Percentiles rank a stretch among this genome's conserved stretches.
Conservation (phyloP, 768 basidiomycete genomes). For the Rhizopogon vesiculosus region DNA sequence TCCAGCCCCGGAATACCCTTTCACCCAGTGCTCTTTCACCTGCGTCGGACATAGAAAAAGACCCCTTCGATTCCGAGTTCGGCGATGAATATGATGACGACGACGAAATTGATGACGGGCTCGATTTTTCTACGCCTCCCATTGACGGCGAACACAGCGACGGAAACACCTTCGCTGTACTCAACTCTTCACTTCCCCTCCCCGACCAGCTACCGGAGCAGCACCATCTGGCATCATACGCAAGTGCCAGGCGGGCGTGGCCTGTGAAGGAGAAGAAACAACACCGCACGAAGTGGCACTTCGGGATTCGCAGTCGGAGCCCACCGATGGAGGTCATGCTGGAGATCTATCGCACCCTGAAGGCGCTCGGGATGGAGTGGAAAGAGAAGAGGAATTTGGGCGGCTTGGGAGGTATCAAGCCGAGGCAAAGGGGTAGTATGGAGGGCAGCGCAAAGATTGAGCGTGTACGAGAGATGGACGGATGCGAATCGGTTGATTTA, state of each 20-base stretch:
- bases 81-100: constrained; percentile 29
- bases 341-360: constrained; percentile 93
- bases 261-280: constrained; percentile 61
- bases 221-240: constrained; percentile 69
- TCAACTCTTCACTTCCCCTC: constrained; percentile 83
- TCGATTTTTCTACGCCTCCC: constrained; percentile 43
- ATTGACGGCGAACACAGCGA: constrained; percentile 31
- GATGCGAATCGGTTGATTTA: constrained; percentile 52
- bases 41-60: constrained; percentile 59
- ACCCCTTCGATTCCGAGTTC: constrained; percentile 81
- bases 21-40: constrained; percentile 69
- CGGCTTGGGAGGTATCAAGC: constrained; percentile 53
- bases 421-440: constrained; percentile 28
- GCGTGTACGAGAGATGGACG: constrained; percentile 58
- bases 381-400: constrained; percentile 82
- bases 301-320: constrained; percentile 90
- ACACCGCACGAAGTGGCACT: constrained; percentile 92
- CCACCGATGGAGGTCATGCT: constrained; percentile 99
- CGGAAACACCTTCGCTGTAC: constrained; percentile 74
- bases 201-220: constrained; percentile 58
- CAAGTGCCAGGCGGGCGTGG: constrained; percentile 42
- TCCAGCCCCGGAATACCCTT: constrained; percentile 62
- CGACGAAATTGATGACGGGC: constrained; percentile 55
- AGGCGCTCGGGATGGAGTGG: constrained; percentile 95
- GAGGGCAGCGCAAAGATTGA: constrained; percentile 47